Base-by-base conservation (phyloP, 2,329 filamentous ascomycete species). In the Fusarium subglutinans region DNA sequence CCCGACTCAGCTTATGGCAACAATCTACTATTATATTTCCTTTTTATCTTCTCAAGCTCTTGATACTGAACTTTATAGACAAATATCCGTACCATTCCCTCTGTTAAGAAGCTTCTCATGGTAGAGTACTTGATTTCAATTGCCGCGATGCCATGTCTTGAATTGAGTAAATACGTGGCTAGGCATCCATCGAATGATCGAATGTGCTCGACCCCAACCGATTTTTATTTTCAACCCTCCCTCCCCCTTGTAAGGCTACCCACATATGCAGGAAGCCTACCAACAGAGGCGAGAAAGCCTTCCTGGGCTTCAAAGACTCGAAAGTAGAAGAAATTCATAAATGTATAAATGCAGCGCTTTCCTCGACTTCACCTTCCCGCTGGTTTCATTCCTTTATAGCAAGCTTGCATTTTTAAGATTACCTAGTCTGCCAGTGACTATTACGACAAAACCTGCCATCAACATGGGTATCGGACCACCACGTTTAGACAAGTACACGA, bases 391-490 rank as follows among this genome's bases (percentile, higher is more conserved):
- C 5, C n/a, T 20, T 28, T 15, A 28, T 15, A 22, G 4, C 26
- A 28, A 22, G 5, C 26, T 28, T 47, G 18, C 18, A 28, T 47
- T 15, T 22, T 9, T 17, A 26, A 53, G 17, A 53, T 10, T 24
- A 17, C n/a, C 20, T 45, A 37, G 5, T 28, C 44, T 30, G 28
- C n/a, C 15, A 48, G 8, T 44, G 17, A 2, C 11, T 24, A 26
- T 8, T n/a, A 43, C n/a, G 24, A 15, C 13, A 44, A 10, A 28
- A 9, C 11, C 18, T 37, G 26, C 18, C 30, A 28, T 17, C 17
- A 72, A 56, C 1, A 73, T 66, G 70, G 65, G 65, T 14, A 35
- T 66, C 15, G 71, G 68, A n/a, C 66, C 57, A 24, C 75, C 76
- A 14, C 47, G 77, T n/a, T 4, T 60, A 2, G 59, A 69, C 30